Base-by-base conservation (phyloP, 352 stramenopile genomes). In the Pythium pyrilobum region DNA sequence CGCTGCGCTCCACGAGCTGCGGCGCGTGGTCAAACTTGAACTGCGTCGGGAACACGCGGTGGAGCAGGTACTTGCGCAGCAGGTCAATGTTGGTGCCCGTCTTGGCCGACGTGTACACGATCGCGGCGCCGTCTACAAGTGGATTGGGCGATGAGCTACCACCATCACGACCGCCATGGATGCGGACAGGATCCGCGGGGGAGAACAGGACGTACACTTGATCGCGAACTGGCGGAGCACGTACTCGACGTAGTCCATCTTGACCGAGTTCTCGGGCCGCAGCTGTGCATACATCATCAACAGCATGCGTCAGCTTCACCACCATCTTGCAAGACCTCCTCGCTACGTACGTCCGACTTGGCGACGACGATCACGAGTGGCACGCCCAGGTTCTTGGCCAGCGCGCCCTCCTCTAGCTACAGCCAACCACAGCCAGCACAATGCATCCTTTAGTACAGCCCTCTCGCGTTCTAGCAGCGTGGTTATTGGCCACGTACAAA, bases 221-320 rank as follows among this genome's bases (percentile, higher is more conserved):
- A 93, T 82, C 10, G 78, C 79, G 49, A 87, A 85, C 39, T 89
- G 78, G 33, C 83, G 83, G 29, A 93, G 66, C 5, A 71, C 81
- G 48, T 79, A 92, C 64, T 93, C 78, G 34, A 92, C 78, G 59
- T 85, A 93, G 59, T 93, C 83, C 73, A 90, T 87, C 56, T 92
- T 89, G 18, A 89, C 59, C 6, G 83, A 90, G 63, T 88, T 89
- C 44, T 93, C 83, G 7, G 73, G 73, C 25, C 78, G 74, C 42
- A 87, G 51, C 79, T 87, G 56, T 6, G 28, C 39, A 47, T 33
- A 21, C 10, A 10, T 12, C 28, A 33, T 12, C 25, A 5, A 38
- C 4, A 24, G 15, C 25, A 37, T 23, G 24, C 3, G 5, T 7
- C 25, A 21, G 15, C 42, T 49, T 23, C 25, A 28, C 29, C 40